Evolutionary conservation across 768 basidiomycete genomes (phyloP).

Genomic region (Termitomyces sp.): DNA sequence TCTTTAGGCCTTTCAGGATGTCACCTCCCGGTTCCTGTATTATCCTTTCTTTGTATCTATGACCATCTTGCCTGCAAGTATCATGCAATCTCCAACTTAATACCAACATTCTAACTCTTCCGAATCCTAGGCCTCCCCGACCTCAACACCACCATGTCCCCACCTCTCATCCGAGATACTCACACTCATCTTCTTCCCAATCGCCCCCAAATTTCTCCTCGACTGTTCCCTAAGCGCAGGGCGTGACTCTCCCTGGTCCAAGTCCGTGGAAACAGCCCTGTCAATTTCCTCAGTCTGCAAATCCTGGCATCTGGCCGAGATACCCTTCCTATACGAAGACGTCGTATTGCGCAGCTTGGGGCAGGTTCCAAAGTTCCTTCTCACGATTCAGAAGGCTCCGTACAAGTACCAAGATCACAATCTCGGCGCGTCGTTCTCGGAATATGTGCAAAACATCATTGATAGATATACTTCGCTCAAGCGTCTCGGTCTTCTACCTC

Average conservation of each 20-base stretch:
- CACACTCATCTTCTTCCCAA: no score
- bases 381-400: background rate
- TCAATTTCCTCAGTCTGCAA: no score
- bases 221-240: background rate
- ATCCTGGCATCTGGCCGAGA: background rate
- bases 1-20: no score
- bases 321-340: background rate
- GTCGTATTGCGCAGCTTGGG: background rate
- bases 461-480: background rate
- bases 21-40: no score
- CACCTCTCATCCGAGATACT: background rate
- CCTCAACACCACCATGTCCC: no score
- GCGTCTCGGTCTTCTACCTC: background rate
- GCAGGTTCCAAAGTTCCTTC: background rate
- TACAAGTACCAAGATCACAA: background rate
- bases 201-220: no score
- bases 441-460: background rate
- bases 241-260: background rate
- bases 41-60: no score
- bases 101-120: no score
- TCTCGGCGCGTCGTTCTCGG: background rate
- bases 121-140: no score
- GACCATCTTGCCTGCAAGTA: no score
- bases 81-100: no score
- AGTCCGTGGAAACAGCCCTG: background rate